Percentiles rank a stretch among this genome's conserved stretches.
These are phyloP conservation scores for Metschnikowia arizonensis DNA, from an alignment of 805 yeast genomes.

Conservation along the genomic window DNA sequence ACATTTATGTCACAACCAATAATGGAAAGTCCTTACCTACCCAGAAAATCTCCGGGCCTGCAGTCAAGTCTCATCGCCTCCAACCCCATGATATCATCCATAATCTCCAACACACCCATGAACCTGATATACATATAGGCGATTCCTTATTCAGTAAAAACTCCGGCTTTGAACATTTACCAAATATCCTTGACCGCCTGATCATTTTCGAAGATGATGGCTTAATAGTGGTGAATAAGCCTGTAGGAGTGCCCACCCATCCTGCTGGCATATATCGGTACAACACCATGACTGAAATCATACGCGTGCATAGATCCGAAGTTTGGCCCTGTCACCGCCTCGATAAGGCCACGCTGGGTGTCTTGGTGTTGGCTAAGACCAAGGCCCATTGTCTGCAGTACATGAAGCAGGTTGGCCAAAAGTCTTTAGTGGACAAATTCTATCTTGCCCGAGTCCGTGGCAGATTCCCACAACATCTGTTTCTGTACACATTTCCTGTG, in stretches of 20 bases:
- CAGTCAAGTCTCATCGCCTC: conserved; percentile 6
- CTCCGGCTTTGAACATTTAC: too few species aligned
- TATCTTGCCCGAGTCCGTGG: conserved; percentile 46
- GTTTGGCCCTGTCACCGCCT: conserved; percentile 47
- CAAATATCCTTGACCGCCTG: too few species aligned
- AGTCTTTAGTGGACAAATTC: conserved; percentile 31
- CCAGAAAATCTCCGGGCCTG: conserved; percentile 1
- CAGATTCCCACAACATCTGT: conserved; percentile 31
- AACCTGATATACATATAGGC: conserved; percentile 31
- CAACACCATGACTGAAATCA: conserved; percentile 43
- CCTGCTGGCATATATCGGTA: conserved; percentile 44
- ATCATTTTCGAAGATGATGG: conserved; percentile 36
- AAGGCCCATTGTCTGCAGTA: conserved; percentile 28
- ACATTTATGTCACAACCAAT: conserved; percentile 23
- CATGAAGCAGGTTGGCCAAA: conserved; percentile 29
- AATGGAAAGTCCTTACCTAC: conserved; percentile 13
- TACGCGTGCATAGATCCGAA: conserved; percentile 26
- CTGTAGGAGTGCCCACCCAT: conserved; percentile 53
- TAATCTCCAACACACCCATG: conserved; percentile 42
- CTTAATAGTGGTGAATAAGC: conserved; percentile 45
- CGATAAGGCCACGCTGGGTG: conserved; percentile 51
- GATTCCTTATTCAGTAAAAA: neutral
- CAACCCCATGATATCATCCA: conserved; percentile 27
- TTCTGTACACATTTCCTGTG: conserved; percentile 37
- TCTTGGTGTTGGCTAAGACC: conserved; percentile 41